Evolutionary conservation across 768 basidiomycete species (phyloP).

Genomic region (Tulasnella sp.): DNA sequence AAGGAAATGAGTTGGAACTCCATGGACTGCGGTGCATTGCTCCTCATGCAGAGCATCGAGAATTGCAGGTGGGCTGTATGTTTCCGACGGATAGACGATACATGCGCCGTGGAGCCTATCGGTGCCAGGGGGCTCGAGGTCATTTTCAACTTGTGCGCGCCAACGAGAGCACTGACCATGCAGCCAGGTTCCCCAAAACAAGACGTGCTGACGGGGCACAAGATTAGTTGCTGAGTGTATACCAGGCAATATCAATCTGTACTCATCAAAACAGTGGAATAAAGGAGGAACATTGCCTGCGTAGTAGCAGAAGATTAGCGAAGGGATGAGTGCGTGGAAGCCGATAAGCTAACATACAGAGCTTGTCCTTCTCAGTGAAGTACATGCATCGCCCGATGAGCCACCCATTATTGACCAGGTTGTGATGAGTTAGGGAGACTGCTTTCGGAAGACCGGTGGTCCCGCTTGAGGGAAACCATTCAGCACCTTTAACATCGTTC

Average conservation of each 20-base stretch:
- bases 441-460: constrained; percentile 81
- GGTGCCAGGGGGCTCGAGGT: too few relatives aligned
- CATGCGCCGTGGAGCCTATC: constrained; percentile 65
- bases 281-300: constrained; percentile 77
- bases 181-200: constrained; percentile 30
- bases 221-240: constrained; percentile 1
- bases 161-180: constrained; percentile 13
- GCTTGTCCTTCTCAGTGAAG: constrained; percentile 57
- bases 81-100: constrained; percentile 68
- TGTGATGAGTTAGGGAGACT: constrained; percentile 74
- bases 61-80: constrained; percentile 59
- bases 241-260: not conserved
- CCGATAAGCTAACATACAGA: constrained; percentile 51
- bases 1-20: constrained; percentile 81
- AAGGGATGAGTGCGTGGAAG: not conserved
- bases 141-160: not conserved
- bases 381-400: constrained; percentile 69
- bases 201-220: constrained; percentile 36
- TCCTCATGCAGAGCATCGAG: constrained; percentile 68
- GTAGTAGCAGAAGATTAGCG: constrained; percentile 19
- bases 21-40: constrained; percentile 72
- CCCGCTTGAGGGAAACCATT: constrained; percentile 47
- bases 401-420: constrained; percentile 72
- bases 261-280: constrained; percentile 90
- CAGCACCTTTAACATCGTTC: not conserved